Base-by-base conservation (phyloP, 805 yeast species). In the Saccharomycopsis fibuligera region DNA sequence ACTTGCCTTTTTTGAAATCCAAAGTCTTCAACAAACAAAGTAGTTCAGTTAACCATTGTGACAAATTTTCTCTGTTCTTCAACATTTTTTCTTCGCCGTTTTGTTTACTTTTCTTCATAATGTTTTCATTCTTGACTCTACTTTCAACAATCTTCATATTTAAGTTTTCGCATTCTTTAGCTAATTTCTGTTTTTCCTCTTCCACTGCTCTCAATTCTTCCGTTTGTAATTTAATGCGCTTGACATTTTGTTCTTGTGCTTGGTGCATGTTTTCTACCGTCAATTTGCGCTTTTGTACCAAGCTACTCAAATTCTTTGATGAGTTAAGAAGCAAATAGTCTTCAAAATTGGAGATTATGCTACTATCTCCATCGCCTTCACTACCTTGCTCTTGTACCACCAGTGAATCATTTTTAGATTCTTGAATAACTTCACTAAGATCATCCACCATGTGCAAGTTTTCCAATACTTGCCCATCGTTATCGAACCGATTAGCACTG, bases 271-370 rank as follows among this genome's bases (percentile, higher is more conserved):
- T 39, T 40, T 47, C 42, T 10, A 31, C 35, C 3, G 42, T 29
- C 21, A 35, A 29, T 31, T 42, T 44, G 30, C 55, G 25, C 19
- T 45, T 48, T n/a, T 31, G 33, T 8, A 49, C 35, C 19, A 52
- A 44, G 4, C 39, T 12, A 5, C 23, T 29, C 31, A 52, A 43
- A 31, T 49, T 52, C 16, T 40, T 38, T 5, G 45, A 29, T 6
- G 55, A 52, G 31, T 46, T 52, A 23, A 52, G 25, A n/a, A 52
- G 19, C n/a, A 52, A 25, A 33, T 49, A 52, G 12, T 48, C 55
- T 39, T 45, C 52, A 36, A 48, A 44, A 23, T 48, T 41, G 9
- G 52, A 50, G 5, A 47, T 33, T 2, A 35, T 49, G 14, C 50
- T 47, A 21, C 38, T 45, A 21, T 48, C 50, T 3, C 9, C 12